These are phyloP conservation scores for Leucogyrophana mollusca DNA, from an alignment of 768 basidiomycete species.

Conservation along the genomic window DNA sequence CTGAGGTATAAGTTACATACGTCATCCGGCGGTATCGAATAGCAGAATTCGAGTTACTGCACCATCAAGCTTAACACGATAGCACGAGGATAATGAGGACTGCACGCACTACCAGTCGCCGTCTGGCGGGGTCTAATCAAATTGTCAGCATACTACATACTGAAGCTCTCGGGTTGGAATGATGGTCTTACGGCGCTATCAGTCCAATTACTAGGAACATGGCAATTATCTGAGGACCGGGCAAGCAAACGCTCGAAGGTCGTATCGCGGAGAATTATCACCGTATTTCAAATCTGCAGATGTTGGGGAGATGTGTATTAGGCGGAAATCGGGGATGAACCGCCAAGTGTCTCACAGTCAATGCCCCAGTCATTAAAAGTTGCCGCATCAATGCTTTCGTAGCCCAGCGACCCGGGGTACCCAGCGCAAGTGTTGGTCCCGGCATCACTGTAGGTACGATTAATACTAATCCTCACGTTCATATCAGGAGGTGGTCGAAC, in stretches of 20 bases:
- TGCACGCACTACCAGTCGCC: slow-evolving; percentile 50
- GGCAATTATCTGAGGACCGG: slow-evolving; percentile 46
- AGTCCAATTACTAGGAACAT: slow-evolving; percentile 51
- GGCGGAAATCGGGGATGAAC: not conserved
- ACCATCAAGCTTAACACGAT: not conserved
- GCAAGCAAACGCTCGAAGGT: not conserved
- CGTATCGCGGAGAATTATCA: slow-evolving; percentile 4
- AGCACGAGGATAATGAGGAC: not conserved
- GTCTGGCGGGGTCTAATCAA: slow-evolving; percentile 30
- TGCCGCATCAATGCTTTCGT: slow-evolving; percentile 47
- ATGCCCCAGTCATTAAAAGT: slow-evolving; percentile 55
- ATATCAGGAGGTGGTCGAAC: slow-evolving; percentile 16
- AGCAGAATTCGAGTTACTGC: slow-evolving; percentile 56
- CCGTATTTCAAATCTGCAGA: slow-evolving; percentile 50
- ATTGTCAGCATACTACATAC: not conserved
- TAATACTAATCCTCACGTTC: not conserved
- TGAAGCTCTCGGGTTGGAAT: not conserved
- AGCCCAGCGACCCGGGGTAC: slow-evolving; percentile 54
- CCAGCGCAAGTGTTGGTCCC: slow-evolving; percentile 53
- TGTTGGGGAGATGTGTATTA: not conserved
- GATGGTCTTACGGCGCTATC: slow-evolving; percentile 37
- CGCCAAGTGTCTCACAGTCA: slow-evolving; percentile 34
- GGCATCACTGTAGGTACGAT: slow-evolving; percentile 40
- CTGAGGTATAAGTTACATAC: slow-evolving; percentile 37
- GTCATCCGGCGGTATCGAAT: slow-evolving; percentile 57